Percentiles rank a stretch among this genome's conserved stretches.
Evolutionary conservation across 2,329 filamentous ascomycete genomes (phyloP).

Genomic region (Nothophoma quercina): DNA sequence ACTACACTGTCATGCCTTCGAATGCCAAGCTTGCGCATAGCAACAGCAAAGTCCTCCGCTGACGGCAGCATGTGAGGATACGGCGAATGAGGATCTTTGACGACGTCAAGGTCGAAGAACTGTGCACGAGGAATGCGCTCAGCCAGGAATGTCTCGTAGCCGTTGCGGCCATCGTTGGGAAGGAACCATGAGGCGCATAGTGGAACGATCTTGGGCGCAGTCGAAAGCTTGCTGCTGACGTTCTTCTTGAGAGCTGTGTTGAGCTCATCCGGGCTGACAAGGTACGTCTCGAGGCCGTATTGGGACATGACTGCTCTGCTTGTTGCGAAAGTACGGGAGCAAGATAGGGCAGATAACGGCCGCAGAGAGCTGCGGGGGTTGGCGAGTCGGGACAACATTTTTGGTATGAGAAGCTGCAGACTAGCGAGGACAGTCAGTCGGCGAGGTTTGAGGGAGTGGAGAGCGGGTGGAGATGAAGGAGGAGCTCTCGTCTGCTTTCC

Average conservation of each 20-base stretch:
- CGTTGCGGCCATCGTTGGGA: constrained; percentile 86
- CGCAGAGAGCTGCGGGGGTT: constrained; percentile 31
- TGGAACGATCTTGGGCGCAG: constrained; percentile 82
- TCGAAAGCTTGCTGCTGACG: constrained; percentile 78
- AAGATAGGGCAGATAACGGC: constrained; percentile 26
- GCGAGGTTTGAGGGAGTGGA: constrained; percentile 2
- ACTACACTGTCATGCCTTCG: constrained; percentile 87
- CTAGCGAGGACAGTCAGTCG: constrained; percentile 8
- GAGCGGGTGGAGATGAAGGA: constrained; percentile 6
- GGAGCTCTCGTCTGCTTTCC: constrained; percentile 10
- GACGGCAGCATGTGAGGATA: constrained; percentile 97
- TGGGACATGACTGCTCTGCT: constrained; percentile 39
- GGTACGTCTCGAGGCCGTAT: constrained; percentile 73
- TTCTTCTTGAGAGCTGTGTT: constrained; percentile 83
- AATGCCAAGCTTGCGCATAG: constrained; percentile 90
- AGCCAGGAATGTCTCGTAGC: constrained; percentile 80
- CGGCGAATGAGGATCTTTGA: constrained; percentile 85
- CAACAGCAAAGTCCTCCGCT: constrained; percentile 79
- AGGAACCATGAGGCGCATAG: constrained; percentile 96
- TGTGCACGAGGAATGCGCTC: constrained; percentile 86
- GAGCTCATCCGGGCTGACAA: constrained; percentile 86
- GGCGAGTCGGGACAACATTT: constrained; percentile 20
- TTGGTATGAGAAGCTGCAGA: constrained; percentile 37
- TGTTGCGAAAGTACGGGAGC: constrained; percentile 19
- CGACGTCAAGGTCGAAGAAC: constrained; percentile 94